phyloP scores from a whole-genome alignment of 78 protist species.

The Dictyostelium intermedium region DNA sequence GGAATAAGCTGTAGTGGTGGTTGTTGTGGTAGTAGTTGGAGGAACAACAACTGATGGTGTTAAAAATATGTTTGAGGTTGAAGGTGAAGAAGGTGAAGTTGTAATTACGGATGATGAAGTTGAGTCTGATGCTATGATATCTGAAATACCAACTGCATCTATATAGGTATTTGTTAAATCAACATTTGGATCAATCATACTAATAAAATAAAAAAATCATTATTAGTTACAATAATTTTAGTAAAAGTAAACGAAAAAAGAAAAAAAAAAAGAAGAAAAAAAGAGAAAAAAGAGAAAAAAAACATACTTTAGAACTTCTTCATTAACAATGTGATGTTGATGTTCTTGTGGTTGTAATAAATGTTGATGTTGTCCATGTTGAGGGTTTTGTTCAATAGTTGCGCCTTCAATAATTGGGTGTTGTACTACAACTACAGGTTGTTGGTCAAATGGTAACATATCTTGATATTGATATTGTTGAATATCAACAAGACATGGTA shows the following conservation, averaged over 20 bases:
- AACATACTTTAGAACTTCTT: background rate
- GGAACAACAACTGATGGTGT: background rate
- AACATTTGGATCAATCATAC: background rate
- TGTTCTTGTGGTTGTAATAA: slow-evolving; percentile 4
- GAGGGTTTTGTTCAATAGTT: background rate
- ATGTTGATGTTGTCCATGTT: background rate
- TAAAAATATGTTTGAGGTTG: background rate
- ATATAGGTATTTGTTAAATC: background rate
- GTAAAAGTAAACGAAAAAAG: no score
- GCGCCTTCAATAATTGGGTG: background rate
- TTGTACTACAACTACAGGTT: background rate
- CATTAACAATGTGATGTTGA: background rate
- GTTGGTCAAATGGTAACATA: background rate
- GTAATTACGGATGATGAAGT: background rate
- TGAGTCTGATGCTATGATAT: background rate
- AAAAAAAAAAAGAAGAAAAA: no score
- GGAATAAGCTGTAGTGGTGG: background rate
- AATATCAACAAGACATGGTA: background rate
- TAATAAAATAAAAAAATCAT: background rate
- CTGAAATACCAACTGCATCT: background rate
- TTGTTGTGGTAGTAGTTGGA: background rate
- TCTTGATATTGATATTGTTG: background rate
- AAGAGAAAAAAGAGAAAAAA: no score
- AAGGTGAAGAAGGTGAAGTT: background rate
- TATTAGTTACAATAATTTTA: background rate